Evolutionary conservation across 148 eudicot genomes (phyloP), one percentile per base, ranked within the genome.

Genomic region (Pouteria glomerata): DNA sequence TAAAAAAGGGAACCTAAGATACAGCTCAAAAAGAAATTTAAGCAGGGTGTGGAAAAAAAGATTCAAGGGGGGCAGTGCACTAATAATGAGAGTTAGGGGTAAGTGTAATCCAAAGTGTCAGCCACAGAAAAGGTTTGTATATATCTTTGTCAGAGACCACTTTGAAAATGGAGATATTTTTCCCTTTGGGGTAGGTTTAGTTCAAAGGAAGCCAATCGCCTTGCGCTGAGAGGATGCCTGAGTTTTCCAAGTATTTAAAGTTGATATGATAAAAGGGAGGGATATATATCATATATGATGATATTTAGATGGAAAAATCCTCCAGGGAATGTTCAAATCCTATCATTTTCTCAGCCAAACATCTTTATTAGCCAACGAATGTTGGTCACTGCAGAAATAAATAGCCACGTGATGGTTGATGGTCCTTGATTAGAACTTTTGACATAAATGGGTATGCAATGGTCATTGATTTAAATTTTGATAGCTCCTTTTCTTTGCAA

Each of bases 111-210:
- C 30, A 34, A 31, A 63, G 53, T 64, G 70, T 37, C 6, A 37
- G 69, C 27, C 26, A 21, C 21, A 52, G n/a, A 65, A 33, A 53
- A 73, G 64, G 56, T 44, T 42, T 53, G 53, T 34, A n/a, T n/a
- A n/a, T n/a, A 30, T 74, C 45, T 56, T 57, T 42, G 39, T 74
- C 77, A 65, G 7, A 71, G 71, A 74, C 77, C 77, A 48, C 48
- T 31, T 33, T 13, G 42, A 27, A 26, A 23, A 42, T 11, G 15
- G 29, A 65, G 19, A 3, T 1, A 31, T 35, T 64, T 19, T 51
- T 30, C 53, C 56, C 31, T 65, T 24, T 55, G 8, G 51, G 15
- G 62, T 73, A 63, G 62, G 62, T 50, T 39, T 14, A 13, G 68
- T 13, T 19, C 37, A 19, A 29, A 34, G 31, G 30, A 52, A 23